A percentile compares a stretch with the other conserved stretches of the same genome.
These are phyloP conservation scores for Juncus inflexus DNA, from an alignment of 176 grass and related monocot species.

Conservation along the genomic window DNA sequence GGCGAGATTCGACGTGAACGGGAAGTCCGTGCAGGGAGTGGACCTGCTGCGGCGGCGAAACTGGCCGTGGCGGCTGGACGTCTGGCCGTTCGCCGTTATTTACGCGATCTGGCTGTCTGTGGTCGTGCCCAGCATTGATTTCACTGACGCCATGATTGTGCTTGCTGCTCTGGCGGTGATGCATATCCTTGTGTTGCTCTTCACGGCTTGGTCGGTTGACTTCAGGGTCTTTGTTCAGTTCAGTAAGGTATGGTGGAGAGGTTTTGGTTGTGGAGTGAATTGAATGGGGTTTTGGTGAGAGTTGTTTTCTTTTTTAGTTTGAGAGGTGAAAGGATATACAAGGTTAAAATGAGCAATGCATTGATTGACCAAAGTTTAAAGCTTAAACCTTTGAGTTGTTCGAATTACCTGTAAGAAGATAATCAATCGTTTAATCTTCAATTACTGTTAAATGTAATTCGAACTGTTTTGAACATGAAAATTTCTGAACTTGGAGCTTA, in stretches of 20 bases:
- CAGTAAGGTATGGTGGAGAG: conserved; percentile 51
- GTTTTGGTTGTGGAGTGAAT: too few species aligned
- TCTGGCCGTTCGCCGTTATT: conserved; percentile 84
- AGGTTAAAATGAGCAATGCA: too few species aligned
- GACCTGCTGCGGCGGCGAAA: conserved; percentile 71
- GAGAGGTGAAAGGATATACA: too few species aligned
- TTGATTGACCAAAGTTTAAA: too few species aligned
- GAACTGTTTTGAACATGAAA: too few species aligned
- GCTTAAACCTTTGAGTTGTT: too few species aligned
- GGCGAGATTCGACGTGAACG: conserved; percentile 76
- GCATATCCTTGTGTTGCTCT: conserved; percentile 82
- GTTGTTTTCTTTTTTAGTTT: too few species aligned
- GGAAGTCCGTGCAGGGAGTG: conserved; percentile 88
- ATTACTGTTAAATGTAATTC: too few species aligned
- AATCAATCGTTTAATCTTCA: too few species aligned
- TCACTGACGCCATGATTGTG: conserved; percentile 74
- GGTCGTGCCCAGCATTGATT: conserved; percentile 72
- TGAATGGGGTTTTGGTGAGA: too few species aligned
- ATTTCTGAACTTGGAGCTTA: too few species aligned
- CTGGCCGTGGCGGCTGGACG: conserved; percentile 80
- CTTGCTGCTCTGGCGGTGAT: conserved; percentile 45
- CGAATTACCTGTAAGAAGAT: too few species aligned
- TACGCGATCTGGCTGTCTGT: conserved; percentile 72
- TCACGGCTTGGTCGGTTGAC: conserved; percentile 92
- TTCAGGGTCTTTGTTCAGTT: conserved; percentile 79